These are phyloP conservation scores for Penicillium sp. DNA, from an alignment of 2,329 filamentous ascomycete genomes.

Conservation along the genomic window DNA sequence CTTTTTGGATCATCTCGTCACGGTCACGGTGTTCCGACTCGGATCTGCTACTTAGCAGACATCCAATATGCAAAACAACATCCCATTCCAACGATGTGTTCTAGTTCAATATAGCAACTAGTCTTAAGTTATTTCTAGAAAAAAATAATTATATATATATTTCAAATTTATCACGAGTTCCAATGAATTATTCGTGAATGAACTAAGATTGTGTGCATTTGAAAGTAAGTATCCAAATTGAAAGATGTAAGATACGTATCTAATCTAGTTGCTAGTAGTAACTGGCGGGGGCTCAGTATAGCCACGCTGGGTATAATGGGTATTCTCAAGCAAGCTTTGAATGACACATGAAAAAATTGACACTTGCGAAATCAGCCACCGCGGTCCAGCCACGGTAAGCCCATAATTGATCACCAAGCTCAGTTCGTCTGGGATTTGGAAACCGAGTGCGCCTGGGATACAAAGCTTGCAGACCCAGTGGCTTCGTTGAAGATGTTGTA, in stretches of 20 bases:
- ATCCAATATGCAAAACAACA: too few relatives aligned
- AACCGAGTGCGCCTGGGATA: constrained; percentile 27
- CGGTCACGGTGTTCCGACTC: too few relatives aligned
- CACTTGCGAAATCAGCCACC: too few relatives aligned
- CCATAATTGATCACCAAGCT: neutral
- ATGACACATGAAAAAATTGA: neutral
- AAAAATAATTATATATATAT: too few relatives aligned
- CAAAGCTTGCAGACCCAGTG: constrained; percentile 32
- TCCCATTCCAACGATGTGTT: too few relatives aligned
- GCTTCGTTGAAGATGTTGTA: constrained; percentile 37
- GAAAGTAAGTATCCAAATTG: neutral
- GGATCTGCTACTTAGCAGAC: too few relatives aligned
- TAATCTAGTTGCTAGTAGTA: neutral
- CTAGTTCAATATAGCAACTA: too few relatives aligned
- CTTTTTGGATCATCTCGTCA: too few relatives aligned
- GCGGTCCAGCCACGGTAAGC: neutral
- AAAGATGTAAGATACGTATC: neutral
- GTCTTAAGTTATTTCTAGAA: too few relatives aligned
- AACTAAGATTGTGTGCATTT: neutral
- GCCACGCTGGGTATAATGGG: constrained; percentile 5
- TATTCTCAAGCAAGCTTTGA: neutral
- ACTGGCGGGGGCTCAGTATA: neutral
- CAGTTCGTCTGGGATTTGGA: neutral
- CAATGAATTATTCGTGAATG: too few relatives aligned
- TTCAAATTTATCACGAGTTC: too few relatives aligned